Percentiles rank a stretch among this genome's conserved stretches.
phyloP scores from a whole-genome alignment of 257 asterid genomes.

The Fraxinus cuspidata region DNA sequence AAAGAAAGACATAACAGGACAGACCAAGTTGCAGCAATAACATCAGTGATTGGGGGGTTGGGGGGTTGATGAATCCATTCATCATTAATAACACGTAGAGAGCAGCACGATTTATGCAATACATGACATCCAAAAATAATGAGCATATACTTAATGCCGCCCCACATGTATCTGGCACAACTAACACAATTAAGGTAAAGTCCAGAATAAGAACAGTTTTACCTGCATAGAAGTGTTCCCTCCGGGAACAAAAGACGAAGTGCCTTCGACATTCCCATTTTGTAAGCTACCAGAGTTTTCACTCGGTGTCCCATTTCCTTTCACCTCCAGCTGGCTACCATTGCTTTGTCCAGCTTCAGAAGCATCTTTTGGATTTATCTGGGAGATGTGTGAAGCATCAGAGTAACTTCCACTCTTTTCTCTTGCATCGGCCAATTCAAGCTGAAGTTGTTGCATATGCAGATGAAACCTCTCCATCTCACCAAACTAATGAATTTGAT shows the following conservation, averaged over 20 bases:
- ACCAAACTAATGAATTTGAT: constrained; percentile 40
- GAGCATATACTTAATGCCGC: no score
- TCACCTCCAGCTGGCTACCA: constrained; percentile 51
- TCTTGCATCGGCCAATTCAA: constrained; percentile 67
- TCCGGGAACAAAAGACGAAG: constrained; percentile 38
- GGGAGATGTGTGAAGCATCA: constrained; percentile 53
- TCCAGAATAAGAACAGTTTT: constrained; percentile 1
- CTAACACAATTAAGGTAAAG: not conserved
- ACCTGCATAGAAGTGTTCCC: constrained; percentile 70
- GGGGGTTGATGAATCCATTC: not conserved
- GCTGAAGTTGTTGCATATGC: constrained; percentile 76
- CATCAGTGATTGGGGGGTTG: not conserved
- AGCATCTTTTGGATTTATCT: constrained; percentile 49
- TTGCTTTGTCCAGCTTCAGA: constrained; percentile 58
- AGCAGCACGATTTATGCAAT: not conserved
- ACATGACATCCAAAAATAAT: no score
- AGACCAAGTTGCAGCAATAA: constrained; percentile 1
- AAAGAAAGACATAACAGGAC: not conserved
- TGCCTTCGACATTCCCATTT: constrained; percentile 53
- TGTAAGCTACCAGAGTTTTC: constrained; percentile 43
- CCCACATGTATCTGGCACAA: not conserved
- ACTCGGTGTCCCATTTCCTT: constrained; percentile 45
- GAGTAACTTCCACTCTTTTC: constrained; percentile 63
- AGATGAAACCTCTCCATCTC: constrained; percentile 83
- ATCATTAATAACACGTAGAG: not conserved